Conservation (phyloP, 306 rosid species). For the Cicer bijugum region DNA sequence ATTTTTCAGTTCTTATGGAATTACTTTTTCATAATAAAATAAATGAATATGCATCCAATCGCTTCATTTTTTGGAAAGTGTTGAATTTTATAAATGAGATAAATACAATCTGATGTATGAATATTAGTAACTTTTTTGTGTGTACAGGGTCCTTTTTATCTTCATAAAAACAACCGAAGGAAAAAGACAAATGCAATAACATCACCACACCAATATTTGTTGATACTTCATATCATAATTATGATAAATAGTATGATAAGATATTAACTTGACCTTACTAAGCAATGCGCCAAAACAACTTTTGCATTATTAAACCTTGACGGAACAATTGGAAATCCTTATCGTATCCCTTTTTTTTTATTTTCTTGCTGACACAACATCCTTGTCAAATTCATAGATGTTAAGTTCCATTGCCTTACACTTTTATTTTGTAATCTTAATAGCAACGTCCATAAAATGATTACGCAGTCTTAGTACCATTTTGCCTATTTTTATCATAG, state of each 20-base stretch:
- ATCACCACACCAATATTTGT: background rate
- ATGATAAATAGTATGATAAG: slow-evolving; percentile 30
- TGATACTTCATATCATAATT: background rate
- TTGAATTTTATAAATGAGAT: no score
- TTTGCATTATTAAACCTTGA: slow-evolving; percentile 44
- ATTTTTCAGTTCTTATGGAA: no score
- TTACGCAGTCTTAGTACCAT: background rate
- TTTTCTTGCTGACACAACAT: background rate
- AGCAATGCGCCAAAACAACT: slow-evolving; percentile 41
- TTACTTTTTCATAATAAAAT: no score
- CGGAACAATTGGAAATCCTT: slow-evolving; percentile 11
- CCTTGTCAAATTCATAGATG: slow-evolving; percentile 23
- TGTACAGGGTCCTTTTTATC: no score
- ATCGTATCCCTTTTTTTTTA: background rate
- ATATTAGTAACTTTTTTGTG: no score
- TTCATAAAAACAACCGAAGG: background rate
- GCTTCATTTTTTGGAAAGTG: no score
- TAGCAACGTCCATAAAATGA: background rate
- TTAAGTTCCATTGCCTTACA: background rate
- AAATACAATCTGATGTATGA: no score
- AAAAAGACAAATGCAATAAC: slow-evolving; percentile 20
- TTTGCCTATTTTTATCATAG: background rate
- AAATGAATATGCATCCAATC: no score
- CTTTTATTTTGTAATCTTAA: background rate
- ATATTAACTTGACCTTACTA: slow-evolving; percentile 28